These are phyloP conservation scores for Colletotrichum sp. DNA, from an alignment of 2,329 filamentous ascomycete species.

Conservation along the genomic window DNA sequence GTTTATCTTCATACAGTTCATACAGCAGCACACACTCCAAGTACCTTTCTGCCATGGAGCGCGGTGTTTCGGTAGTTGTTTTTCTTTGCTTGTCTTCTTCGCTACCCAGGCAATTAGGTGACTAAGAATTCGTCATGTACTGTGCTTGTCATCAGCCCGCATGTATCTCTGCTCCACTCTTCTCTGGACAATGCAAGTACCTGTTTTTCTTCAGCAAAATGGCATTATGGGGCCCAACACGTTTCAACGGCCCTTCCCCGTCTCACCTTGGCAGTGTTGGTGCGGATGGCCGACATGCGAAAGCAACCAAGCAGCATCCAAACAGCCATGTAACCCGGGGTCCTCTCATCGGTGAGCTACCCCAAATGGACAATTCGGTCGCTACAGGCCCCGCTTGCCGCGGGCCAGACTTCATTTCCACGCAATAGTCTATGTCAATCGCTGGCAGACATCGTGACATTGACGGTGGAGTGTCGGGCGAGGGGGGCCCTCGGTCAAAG, in stretches of 20 bases:
- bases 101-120: not conserved
- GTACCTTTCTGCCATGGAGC: not conserved
- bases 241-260: constrained; percentile 1
- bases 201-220: not conserved
- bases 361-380: not conserved
- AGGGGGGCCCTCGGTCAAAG: not conserved
- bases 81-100: not conserved
- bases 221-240: not conserved
- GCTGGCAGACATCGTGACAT: constrained; percentile 1
- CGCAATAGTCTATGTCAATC: constrained; percentile 6
- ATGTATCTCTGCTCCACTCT: not conserved
- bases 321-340: not conserved
- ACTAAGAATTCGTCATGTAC: not conserved
- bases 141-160: not conserved
- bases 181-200: not conserved
- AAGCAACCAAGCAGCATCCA: not conserved
- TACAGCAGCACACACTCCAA: not conserved
- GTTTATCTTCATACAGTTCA: not conserved
- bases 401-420: constrained; percentile 8
- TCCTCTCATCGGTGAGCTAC: constrained; percentile 4
- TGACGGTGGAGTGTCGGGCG: not conserved
- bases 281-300: not conserved
- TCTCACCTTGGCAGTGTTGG: constrained; percentile 2
- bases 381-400: not conserved
- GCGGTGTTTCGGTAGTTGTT: not conserved